phyloP scores from a whole-genome alignment of 306 rosid species.

The Argentina anserina region DNA sequence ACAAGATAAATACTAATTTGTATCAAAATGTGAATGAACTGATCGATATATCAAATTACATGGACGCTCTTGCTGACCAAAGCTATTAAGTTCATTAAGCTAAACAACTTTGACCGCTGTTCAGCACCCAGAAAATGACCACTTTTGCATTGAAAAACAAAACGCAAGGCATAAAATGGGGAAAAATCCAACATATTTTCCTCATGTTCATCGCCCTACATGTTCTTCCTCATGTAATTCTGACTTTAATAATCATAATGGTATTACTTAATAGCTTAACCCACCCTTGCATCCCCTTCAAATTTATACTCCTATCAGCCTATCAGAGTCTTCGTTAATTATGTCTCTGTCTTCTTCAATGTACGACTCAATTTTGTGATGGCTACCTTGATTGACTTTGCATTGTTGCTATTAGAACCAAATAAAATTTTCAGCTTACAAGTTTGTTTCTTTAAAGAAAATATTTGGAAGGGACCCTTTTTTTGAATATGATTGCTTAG shows the following conservation, averaged over 20 bases:
- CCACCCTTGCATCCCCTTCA: slow-evolving; percentile 1
- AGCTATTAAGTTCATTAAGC: neutral
- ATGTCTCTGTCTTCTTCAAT: neutral
- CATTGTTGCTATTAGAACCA: neutral
- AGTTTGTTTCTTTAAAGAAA: neutral
- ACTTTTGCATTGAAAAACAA: neutral
- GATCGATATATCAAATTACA: neutral
- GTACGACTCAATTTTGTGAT: slow-evolving; percentile 7
- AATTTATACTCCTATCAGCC: neutral
- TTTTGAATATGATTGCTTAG: neutral
- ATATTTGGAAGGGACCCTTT: neutral
- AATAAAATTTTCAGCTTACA: neutral
- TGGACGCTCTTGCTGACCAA: neutral
- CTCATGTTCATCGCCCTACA: neutral
- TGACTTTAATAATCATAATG: neutral
- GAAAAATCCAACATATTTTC: neutral
- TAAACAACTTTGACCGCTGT: slow-evolving; percentile 1
- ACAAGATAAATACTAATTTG: neutral
- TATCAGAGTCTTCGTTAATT: neutral
- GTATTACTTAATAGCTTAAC: neutral
- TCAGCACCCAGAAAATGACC: neutral
- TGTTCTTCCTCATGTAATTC: neutral
- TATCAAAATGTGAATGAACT: neutral
- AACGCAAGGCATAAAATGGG: neutral
- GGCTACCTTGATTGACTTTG: slow-evolving; percentile 8